Base-by-base conservation (phyloP, 495 filamentous ascomycete genomes). In the Penicillium paradoxum region DNA sequence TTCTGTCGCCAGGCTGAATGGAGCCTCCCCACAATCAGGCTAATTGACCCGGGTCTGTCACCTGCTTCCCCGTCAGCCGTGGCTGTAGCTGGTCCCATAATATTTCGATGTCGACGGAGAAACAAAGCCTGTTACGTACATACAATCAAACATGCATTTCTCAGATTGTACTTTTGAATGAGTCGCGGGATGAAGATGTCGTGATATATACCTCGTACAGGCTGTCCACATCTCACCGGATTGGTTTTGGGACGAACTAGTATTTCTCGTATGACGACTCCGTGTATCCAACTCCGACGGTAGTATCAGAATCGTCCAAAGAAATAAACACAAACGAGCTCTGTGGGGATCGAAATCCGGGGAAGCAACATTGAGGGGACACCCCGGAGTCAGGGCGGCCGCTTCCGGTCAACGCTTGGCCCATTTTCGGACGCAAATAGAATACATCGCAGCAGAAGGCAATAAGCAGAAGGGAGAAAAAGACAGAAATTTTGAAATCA, bases 391-490 rank as follows among this genome's bases (percentile, higher is more conserved):
- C 15, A 27, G 32, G 29, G 18, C 34, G 29, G 18, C 34, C 51
- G 34, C 51, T 30, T 47, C 24, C 36, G 51, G 25, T 43, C 44
- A 50, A 22, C 24, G 24, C 29, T 32, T 32, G 29, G 29, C 29
- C 27, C 18, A 42, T 42, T 51, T 42, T 34, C 18, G 7, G 30
- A 51, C 39, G 49, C 38, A 43, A 51, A 51, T 42, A 51, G 49
- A 51, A 33, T 43, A 51, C 38, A 39, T 3, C 19, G 21, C n/a
- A n/a, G n/a, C n/a, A n/a, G n/a, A n/a, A n/a, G n/a, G n/a, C n/a
- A n/a, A n/a, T n/a, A n/a, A n/a, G n/a, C n/a, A n/a, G n/a, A n/a
- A n/a, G n/a, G n/a, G n/a, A n/a, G n/a, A n/a, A n/a, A n/a, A n/a
- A n/a, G n/a, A n/a, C n/a, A n/a, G n/a, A n/a, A n/a, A n/a, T n/a